These are phyloP conservation scores for Sphagnum magellanicum DNA, from an alignment of 228 moss, liverwort and hornwort genomes.

Conservation along the genomic window DNA sequence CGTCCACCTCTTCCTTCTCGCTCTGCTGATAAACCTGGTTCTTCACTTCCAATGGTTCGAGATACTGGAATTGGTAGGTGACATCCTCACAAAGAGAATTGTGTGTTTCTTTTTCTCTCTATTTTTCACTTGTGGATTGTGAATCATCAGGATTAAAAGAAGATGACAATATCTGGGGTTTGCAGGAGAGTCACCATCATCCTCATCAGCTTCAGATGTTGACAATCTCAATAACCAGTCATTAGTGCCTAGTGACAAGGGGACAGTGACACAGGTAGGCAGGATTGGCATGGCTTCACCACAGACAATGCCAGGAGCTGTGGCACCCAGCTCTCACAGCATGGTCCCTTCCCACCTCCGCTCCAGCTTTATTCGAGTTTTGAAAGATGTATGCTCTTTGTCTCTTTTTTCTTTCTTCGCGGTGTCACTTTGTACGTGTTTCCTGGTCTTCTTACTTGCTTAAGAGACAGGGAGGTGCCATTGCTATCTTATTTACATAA, in stretches of 20 bases:
- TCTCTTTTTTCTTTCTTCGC: neutral
- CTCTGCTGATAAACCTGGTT: constrained; percentile 20
- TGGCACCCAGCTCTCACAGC: constrained; percentile 44
- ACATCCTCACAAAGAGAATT: neutral
- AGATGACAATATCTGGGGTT: neutral
- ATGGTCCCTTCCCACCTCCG: constrained; percentile 55
- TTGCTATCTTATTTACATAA: neutral
- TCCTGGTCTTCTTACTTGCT: no score
- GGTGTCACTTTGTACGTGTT: neutral
- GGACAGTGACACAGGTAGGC: constrained; percentile 30
- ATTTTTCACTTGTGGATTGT: neutral
- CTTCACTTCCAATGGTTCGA: constrained; percentile 16
- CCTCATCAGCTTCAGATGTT: constrained; percentile 89
- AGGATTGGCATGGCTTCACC: constrained; percentile 43
- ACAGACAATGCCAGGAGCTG: constrained; percentile 52
- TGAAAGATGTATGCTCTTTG: constrained; percentile 53
- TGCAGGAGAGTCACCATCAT: constrained; percentile 98
- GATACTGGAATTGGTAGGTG: constrained; percentile 18
- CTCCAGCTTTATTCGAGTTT: constrained; percentile 45
- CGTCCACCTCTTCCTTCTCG: constrained; percentile 26
- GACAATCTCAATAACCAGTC: constrained; percentile 73
- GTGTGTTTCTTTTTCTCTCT: neutral
- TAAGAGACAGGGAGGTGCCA: neutral
- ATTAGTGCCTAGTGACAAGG: constrained; percentile 48
- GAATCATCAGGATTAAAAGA: neutral